phyloP scores from a whole-genome alignment of 768 basidiomycete genomes.

The Rhodotorula toruloides region DNA sequence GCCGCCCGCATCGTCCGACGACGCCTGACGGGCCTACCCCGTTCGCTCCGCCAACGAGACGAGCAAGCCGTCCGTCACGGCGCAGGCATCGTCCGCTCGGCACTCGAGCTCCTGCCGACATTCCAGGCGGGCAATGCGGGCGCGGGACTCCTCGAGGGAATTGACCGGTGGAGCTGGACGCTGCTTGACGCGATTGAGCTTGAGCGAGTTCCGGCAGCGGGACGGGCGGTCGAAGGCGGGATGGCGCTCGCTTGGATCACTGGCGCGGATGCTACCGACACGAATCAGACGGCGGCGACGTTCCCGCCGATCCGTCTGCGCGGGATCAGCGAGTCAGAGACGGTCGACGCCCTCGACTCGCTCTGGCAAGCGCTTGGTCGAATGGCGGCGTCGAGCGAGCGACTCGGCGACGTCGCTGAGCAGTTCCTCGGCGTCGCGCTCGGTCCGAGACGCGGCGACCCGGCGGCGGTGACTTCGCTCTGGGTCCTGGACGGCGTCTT shows the following conservation, averaged over 20 bases:
- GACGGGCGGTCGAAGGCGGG: slow-evolving; percentile 16
- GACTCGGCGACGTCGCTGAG: slow-evolving; percentile 66
- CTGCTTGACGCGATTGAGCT: slow-evolving; percentile 78
- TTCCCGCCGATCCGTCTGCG: slow-evolving; percentile 58
- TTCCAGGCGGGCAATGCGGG: too few species aligned
- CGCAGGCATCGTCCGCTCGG: slow-evolving; percentile 63
- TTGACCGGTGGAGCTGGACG: slow-evolving; percentile 89
- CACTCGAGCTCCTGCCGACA: slow-evolving; percentile 55
- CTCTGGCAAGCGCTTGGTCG: slow-evolving; percentile 68
- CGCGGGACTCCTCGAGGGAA: slow-evolving; percentile 61
- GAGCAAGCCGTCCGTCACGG: slow-evolving; percentile 70
- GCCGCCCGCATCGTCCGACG: slow-evolving; percentile 62
- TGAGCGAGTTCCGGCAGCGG: slow-evolving; percentile 49
- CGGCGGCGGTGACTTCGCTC: slow-evolving; percentile 61
- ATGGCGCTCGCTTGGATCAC: slow-evolving; percentile 29
- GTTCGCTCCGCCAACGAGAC: slow-evolving; percentile 62
- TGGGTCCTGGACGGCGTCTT: slow-evolving; percentile 77
- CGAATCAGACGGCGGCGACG: neutral
- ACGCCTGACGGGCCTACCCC: slow-evolving; percentile 65
- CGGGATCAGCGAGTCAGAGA: slow-evolving; percentile 56
- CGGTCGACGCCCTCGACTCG: slow-evolving; percentile 54
- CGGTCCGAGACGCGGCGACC: slow-evolving; percentile 53
- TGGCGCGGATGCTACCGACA: neutral
- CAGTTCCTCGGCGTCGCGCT: slow-evolving; percentile 69
- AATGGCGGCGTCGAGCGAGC: slow-evolving; percentile 64